Evolutionary conservation across 192 early-diverging fungal species (phyloP).

Genomic region (Backusella mclennaniae): DNA sequence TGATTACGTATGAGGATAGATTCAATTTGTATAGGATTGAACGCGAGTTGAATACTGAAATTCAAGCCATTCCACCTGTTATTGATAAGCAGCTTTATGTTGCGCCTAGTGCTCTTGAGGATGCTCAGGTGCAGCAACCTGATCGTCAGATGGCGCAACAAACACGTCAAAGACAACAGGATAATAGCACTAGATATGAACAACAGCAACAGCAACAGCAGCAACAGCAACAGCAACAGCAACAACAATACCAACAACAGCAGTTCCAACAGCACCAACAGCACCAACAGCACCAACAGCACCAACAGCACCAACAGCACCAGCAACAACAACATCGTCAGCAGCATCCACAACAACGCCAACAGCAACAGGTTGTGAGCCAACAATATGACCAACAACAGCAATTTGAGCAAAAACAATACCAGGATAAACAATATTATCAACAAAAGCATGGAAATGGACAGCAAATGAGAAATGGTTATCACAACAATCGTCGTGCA

Average conservation of each 20-base stretch:
- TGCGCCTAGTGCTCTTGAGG: slow-evolving; percentile 72
- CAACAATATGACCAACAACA: slow-evolving; percentile 37
- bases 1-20: slow-evolving; percentile 97
- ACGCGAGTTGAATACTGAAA: slow-evolving; percentile 97
- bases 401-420: slow-evolving; percentile 13
- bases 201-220: slow-evolving; percentile 26
- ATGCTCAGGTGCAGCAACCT: slow-evolving; percentile 57
- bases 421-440: slow-evolving; percentile 9
- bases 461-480: not conserved
- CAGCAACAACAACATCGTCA: slow-evolving; percentile 26
- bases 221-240: not conserved
- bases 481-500: not conserved
- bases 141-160: slow-evolving; percentile 33
- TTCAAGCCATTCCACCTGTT: slow-evolving; percentile 94
- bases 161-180: slow-evolving; percentile 42
- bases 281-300: slow-evolving; percentile 23
- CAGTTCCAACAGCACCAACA: slow-evolving; percentile 18
- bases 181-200: slow-evolving; percentile 37
- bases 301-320: slow-evolving; percentile 32
- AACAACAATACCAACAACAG: not conserved
- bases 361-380: slow-evolving; percentile 1
- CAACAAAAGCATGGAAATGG: not conserved
- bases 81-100: slow-evolving; percentile 94
- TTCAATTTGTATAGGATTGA: slow-evolving; percentile 98
- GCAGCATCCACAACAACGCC: not conserved